Percentiles rank a stretch among this genome's conserved stretches.
Conservation (phyloP, 169 alveolate genomes). For the Fabrea salina region DNA sequence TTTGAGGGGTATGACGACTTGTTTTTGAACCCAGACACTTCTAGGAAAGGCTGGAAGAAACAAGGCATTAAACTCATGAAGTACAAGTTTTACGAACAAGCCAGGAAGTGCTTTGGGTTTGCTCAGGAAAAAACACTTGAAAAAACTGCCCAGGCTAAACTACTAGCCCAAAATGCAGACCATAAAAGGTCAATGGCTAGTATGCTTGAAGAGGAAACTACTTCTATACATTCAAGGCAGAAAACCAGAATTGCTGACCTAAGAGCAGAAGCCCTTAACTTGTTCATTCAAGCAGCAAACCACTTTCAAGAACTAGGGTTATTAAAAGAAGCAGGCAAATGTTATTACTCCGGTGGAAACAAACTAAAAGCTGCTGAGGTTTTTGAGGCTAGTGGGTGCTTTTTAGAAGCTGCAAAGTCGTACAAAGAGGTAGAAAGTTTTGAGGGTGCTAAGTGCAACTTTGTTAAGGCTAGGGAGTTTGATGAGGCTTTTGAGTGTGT, state of each 20-base stretch:
- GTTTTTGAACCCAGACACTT: not conserved
- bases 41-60: conserved; percentile 43
- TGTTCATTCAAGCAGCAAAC: conserved; percentile 5
- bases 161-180: conserved; percentile 48
- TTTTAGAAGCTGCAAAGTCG: too few relatives aligned
- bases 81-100: conserved; percentile 54
- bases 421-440: too few relatives aligned
- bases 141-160: conserved; percentile 42
- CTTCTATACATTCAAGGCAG: too few relatives aligned
- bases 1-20: not conserved
- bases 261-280: not conserved
- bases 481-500: too few relatives aligned
- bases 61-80: conserved; percentile 59
- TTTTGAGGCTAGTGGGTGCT: too few relatives aligned
- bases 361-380: conserved; percentile 17
- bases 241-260: not conserved
- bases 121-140: conserved; percentile 35
- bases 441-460: too few relatives aligned
- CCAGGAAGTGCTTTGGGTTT: conserved; percentile 52
- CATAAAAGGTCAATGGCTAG: too few relatives aligned
- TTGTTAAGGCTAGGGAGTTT: too few relatives aligned
- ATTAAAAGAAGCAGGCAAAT: conserved; percentile 24
- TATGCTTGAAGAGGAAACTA: too few relatives aligned
- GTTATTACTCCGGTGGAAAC: conserved; percentile 18
- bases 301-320: not conserved